Evolutionary conservation across 345 rosid genomes (phyloP).

Genomic region (Excoecaria agallocha): DNA sequence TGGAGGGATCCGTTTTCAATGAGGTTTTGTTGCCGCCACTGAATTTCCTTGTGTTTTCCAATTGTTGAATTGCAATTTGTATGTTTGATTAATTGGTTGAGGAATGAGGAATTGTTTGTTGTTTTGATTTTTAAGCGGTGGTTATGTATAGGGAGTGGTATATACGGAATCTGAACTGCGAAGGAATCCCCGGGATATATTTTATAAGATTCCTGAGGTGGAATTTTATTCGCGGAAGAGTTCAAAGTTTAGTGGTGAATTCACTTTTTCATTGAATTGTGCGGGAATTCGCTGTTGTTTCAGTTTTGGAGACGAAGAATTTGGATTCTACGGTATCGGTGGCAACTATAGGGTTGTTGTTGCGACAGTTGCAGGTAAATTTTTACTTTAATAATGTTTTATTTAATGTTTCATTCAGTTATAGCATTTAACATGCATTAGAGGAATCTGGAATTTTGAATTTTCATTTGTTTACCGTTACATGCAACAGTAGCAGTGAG

Average conservation of each 20-base stretch:
- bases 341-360: not conserved
- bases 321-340: not conserved
- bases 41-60: not conserved
- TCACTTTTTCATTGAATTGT: not conserved
- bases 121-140: not conserved
- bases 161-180: not conserved
- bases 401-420: not conserved
- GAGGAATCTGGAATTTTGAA: not conserved
- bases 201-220: not conserved
- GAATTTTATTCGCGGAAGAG: not conserved
- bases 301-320: not conserved
- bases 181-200: not conserved
- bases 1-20: not conserved
- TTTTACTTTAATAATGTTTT: not conserved
- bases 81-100: not conserved
- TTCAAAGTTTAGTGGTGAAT: not conserved
- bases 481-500: not conserved
- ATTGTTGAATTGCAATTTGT: not conserved
- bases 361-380: slow-evolving; percentile 5
- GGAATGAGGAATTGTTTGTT: not conserved
- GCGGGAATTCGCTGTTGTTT: not conserved
- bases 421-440: not conserved
- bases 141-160: not conserved
- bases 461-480: not conserved
- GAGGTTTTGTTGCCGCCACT: not conserved